A percentile compares a stretch with the other conserved stretches of the same genome.
phyloP scores from a whole-genome alignment of 2,329 filamentous ascomycete species.

The Neopestalotiopsis sp. region DNA sequence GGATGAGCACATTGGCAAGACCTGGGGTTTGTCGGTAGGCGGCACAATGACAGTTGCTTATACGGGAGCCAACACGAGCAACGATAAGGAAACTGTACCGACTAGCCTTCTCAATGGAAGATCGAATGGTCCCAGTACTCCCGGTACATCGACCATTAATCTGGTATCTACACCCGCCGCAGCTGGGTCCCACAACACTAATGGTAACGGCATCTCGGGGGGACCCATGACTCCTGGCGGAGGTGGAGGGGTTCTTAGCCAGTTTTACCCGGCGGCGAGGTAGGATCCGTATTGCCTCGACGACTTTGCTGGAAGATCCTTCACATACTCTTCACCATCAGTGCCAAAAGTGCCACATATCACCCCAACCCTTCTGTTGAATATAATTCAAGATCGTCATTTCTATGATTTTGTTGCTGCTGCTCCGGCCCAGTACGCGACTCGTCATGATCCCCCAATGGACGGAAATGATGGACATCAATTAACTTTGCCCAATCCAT shows the following conservation, averaged over 20 bases:
- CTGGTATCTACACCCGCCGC: constrained; percentile 55
- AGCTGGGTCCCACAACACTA: constrained; percentile 59
- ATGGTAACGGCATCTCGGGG: constrained; percentile 60
- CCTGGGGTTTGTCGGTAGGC: constrained; percentile 87
- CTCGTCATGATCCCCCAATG: too few relatives aligned
- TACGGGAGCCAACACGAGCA: constrained; percentile 10
- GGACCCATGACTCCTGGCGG: constrained; percentile 81
- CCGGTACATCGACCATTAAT: constrained; percentile 67
- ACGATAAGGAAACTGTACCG: constrained; percentile 43
- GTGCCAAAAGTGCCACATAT: too few relatives aligned
- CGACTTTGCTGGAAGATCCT: background rate
- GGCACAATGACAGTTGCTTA: constrained; percentile 43
- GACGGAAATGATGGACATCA: too few relatives aligned
- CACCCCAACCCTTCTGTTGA: too few relatives aligned
- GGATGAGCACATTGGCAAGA: constrained; percentile 83
- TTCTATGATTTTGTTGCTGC: too few relatives aligned
- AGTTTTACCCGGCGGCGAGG: constrained; percentile 56
- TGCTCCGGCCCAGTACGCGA: too few relatives aligned
- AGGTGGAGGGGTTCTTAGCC: constrained; percentile 76
- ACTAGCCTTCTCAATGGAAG: constrained; percentile 42
- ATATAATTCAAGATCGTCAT: too few relatives aligned
- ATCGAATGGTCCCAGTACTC: constrained; percentile 59
- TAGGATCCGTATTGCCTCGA: background rate
- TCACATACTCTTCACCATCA: background rate
- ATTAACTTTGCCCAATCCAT: background rate